Percentiles rank a stretch among this genome's conserved stretches.
phyloP scores from a whole-genome alignment of 768 basidiomycete genomes.

The Pleurotus eryngii region DNA sequence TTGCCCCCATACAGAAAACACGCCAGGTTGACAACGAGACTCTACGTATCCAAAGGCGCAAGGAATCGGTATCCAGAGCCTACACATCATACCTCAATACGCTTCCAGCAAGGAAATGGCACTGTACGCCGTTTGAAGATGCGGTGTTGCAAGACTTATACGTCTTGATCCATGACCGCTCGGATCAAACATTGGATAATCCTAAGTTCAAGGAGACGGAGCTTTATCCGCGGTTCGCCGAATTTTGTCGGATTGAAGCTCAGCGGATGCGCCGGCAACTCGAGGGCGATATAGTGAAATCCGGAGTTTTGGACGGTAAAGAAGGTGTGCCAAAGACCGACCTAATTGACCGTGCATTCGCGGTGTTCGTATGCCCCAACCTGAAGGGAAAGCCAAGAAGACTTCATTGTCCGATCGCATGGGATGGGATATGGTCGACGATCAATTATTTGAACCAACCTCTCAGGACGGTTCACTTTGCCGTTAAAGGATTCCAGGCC shows the following conservation, averaged over 20 bases:
- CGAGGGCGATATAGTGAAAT: not conserved
- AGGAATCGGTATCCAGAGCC: not conserved
- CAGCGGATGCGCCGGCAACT: constrained; percentile 1
- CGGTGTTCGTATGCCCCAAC: constrained; percentile 3
- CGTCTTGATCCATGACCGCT: constrained; percentile 1
- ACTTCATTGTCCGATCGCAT: constrained; percentile 5
- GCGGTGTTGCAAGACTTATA: constrained; percentile 2
- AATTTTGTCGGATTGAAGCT: not conserved
- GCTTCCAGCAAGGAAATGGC: not conserved
- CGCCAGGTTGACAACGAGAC: not conserved
- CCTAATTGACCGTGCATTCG: constrained; percentile 1
- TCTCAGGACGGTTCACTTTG: not conserved
- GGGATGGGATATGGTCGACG: constrained; percentile 3
- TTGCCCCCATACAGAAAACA: not conserved
- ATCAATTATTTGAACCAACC: constrained; percentile 6
- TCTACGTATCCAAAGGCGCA: not conserved
- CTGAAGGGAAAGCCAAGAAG: constrained; percentile 3
- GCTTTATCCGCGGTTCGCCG: not conserved
- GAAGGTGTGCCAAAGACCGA: not conserved
- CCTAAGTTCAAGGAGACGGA: constrained; percentile 1
- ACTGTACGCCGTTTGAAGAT: constrained; percentile 5
- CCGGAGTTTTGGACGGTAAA: not conserved
- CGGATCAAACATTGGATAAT: constrained; percentile 1
- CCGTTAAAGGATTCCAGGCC: constrained; percentile 1
- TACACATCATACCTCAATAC: constrained; percentile 4